Base-by-base conservation (phyloP, 352 stramenopile species). In the Pythium diclinum region DNA sequence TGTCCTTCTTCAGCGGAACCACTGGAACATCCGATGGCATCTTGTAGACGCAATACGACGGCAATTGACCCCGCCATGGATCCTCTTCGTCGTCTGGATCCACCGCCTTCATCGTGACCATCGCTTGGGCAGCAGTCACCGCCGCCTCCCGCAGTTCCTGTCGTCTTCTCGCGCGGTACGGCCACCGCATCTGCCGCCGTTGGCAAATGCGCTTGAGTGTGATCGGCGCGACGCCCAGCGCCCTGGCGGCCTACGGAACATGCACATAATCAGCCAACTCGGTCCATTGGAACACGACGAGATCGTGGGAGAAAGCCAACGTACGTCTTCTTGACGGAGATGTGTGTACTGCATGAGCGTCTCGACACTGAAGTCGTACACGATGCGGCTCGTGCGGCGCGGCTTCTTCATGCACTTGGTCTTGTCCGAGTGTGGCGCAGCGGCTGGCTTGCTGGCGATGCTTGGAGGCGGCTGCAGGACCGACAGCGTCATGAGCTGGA, bases 141-240 rank as follows among this genome's bases (percentile, higher is more conserved):
- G 14, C 9, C n/a, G 17, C 17, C 36, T 40, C 51, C 0, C 23
- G 48, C 5, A 30, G 46, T 10, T 19, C 49, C 23, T 59, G 13
- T 0, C 46, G n/a, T 34, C 59, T 56, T 40, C 44, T 52, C 17
- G 54, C 36, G 6, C 59, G 59, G 47, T 84, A 87, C 17, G 77
- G 72, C 81, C 81, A 89, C 1, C 69, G 69, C 47, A 88, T 78
- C 25, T 78, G 59, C 14, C 30, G 70, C 2, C 74, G 67, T 5
- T 81, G 51, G 49, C 81, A 89, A 49, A 76, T 87, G 56, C 78
- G 81, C 72, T 88, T 88, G 63, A 90, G 76, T 6, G 81, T 88
- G 74, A 89, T 85, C 8, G 78, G 63, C 4, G 81, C 65, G 16
- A 88, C 74, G 1, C 63, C 64, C 0, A 89, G 71, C 0, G 59